Evolutionary conservation across 768 basidiomycete genomes (phyloP).

Genomic region (Pholiota molesta): DNA sequence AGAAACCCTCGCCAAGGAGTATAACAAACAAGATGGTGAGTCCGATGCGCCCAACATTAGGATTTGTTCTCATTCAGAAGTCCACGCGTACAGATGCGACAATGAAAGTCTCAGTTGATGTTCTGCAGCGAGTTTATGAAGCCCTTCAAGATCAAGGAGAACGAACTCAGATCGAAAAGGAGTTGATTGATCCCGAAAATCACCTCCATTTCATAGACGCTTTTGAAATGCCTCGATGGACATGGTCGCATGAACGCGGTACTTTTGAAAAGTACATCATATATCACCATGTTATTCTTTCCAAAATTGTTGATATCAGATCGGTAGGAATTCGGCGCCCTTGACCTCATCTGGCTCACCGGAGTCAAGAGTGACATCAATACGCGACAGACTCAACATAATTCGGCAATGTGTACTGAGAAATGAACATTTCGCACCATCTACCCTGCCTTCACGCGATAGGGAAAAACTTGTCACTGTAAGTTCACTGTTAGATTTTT

Average conservation of each 20-base stretch:
- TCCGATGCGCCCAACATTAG: background rate
- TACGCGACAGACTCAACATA: slow-evolving; percentile 85
- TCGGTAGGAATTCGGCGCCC: slow-evolving; percentile 50
- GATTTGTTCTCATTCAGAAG: background rate
- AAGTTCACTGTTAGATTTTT: slow-evolving; percentile 23
- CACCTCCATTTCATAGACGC: slow-evolving; percentile 87
- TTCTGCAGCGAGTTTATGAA: slow-evolving; percentile 76
- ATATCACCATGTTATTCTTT: background rate
- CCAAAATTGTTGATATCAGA: background rate
- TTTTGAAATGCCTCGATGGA: slow-evolving; percentile 95
- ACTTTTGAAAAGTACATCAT: slow-evolving; percentile 81
- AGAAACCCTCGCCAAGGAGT: slow-evolving; percentile 83
- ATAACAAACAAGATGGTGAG: slow-evolving; percentile 87
- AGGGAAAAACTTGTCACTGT: slow-evolving; percentile 88
- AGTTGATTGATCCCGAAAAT: slow-evolving; percentile 75
- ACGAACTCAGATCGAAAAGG: slow-evolving; percentile 51
- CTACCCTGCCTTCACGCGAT: slow-evolving; percentile 88
- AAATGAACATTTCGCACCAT: slow-evolving; percentile 98
- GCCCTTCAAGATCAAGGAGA: slow-evolving; percentile 69
- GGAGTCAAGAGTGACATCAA: slow-evolving; percentile 75
- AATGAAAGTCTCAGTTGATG: slow-evolving; percentile 77
- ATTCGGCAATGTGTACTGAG: slow-evolving; percentile 92
- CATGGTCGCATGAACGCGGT: slow-evolving; percentile 84
- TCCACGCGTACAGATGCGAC: slow-evolving; percentile 55
- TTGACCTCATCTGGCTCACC: slow-evolving; percentile 82